These are phyloP conservation scores for Fusarium paranaense DNA, from an alignment of 2,329 filamentous ascomycete genomes.

Conservation along the genomic window DNA sequence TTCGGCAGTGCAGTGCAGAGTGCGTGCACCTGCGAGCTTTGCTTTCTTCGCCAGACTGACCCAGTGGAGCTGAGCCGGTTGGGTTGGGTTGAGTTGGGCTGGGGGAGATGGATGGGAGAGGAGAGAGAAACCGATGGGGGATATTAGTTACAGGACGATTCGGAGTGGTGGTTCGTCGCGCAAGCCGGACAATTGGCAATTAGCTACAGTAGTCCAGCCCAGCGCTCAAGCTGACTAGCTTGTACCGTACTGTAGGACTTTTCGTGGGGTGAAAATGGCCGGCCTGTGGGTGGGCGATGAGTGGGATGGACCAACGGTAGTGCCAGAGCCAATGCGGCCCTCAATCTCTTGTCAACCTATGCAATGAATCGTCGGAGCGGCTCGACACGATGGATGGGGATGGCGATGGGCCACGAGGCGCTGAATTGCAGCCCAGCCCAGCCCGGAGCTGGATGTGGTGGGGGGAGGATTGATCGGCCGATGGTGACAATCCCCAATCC, in stretches of 20 bases:
- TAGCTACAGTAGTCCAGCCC: background rate
- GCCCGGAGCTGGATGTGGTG: conserved; percentile 18
- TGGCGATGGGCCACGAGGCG: conserved; percentile 11
- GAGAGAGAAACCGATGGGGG: conserved; percentile 7
- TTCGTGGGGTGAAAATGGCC: conserved; percentile 4
- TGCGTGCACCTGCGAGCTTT: background rate
- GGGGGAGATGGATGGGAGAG: background rate
- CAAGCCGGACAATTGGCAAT: conserved; percentile 4
- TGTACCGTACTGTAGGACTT: background rate
- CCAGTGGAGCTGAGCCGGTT: conserved; percentile 34
- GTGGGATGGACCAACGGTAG: conserved; percentile 1
- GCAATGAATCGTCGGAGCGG: conserved; percentile 20
- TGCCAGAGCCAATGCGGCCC: background rate
- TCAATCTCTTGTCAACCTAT: conserved; percentile 7
- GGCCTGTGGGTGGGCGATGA: background rate
- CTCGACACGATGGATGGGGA: background rate
- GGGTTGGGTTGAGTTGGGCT: conserved; percentile 24
- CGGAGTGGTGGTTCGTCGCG: conserved; percentile 24
- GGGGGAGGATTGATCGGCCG: conserved; percentile 42
- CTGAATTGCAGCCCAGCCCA: conserved; percentile 24
- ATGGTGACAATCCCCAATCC: conserved; percentile 26
- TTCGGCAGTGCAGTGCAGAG: conserved; percentile 20
- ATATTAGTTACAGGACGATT: conserved; percentile 16
- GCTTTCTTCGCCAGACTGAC: conserved; percentile 17
- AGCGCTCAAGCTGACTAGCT: background rate